phyloP scores from a whole-genome alignment of 371 early-diverging fungal genomes.

The Homolaphlyctis polyrhiza region DNA sequence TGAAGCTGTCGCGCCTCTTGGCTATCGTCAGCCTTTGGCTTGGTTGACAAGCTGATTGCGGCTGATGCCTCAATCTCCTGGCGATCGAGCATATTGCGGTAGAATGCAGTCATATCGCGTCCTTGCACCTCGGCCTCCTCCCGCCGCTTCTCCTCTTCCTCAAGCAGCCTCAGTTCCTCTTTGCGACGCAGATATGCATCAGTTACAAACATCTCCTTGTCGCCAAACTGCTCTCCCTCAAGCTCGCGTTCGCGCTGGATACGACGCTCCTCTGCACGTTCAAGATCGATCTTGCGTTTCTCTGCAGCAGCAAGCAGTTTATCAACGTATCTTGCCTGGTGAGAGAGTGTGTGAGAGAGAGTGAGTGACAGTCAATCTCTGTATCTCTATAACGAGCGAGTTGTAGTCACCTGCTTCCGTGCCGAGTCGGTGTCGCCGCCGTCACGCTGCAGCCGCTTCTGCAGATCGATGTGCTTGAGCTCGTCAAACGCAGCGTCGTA shows the following conservation, averaged over 20 bases:
- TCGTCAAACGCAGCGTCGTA: constrained; percentile 90
- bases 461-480: constrained; percentile 57
- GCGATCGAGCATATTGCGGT: constrained; percentile 43
- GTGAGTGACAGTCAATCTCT: too few relatives aligned
- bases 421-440: constrained; percentile 17
- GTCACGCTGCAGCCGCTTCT: constrained; percentile 30
- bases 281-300: constrained; percentile 74
- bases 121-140: constrained; percentile 39
- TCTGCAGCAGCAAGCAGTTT: constrained; percentile 70
- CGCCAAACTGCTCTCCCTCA: constrained; percentile 65
- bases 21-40: neutral
- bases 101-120: constrained; percentile 51
- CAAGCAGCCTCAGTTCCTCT: constrained; percentile 70
- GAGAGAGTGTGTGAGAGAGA: too few relatives aligned
- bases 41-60: neutral
- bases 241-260: constrained; percentile 69
- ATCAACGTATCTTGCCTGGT: constrained; percentile 74
- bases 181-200: constrained; percentile 74
- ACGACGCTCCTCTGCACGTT: constrained; percentile 74
- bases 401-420: constrained; percentile 19
- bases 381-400: too few relatives aligned
- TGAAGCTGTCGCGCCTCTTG: constrained; percentile 7
- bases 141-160: constrained; percentile 71
- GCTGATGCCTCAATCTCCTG: neutral
- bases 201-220: constrained; percentile 87